These are phyloP conservation scores for Trichosporon inkin DNA, from an alignment of 1,284 basidiomycete species.

Conservation along the genomic window DNA sequence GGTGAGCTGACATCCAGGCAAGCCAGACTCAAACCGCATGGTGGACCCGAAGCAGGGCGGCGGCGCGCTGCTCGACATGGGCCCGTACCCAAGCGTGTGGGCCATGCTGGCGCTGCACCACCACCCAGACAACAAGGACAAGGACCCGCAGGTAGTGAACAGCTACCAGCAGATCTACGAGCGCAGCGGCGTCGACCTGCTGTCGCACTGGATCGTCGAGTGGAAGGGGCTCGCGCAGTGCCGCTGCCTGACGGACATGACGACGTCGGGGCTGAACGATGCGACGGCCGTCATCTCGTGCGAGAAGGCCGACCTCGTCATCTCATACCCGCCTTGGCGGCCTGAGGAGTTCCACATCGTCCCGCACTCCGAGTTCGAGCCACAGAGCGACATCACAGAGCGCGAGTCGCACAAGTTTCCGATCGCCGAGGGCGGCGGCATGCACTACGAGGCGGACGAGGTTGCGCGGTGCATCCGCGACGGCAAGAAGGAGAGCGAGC, in stretches of 20 bases:
- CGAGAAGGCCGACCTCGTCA: conserved; percentile 38
- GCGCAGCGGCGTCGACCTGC: conserved; percentile 73
- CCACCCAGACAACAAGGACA: conserved; percentile 61
- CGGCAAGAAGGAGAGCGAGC: conserved; percentile 66
- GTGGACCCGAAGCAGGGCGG: conserved; percentile 76
- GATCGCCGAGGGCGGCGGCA: conserved; percentile 54
- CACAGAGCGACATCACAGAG: conserved; percentile 37
- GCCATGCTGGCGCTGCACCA: conserved; percentile 75
- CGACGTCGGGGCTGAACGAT: conserved; percentile 24
- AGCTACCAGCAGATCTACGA: conserved; percentile 54
- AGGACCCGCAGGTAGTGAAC: conserved; percentile 53
- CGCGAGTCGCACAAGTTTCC: conserved; percentile 55
- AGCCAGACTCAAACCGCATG: conserved; percentile 59
- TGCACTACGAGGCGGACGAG: conserved; percentile 56
- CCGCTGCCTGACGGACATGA: conserved; percentile 35
- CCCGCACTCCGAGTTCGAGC: conserved; percentile 59
- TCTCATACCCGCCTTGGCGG: conserved; percentile 37
- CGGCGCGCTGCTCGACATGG: conserved; percentile 76
- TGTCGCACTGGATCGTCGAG: conserved; percentile 69
- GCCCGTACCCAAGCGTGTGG: conserved; percentile 80
- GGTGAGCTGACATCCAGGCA: conserved; percentile 17
- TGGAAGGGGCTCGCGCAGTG: conserved; percentile 54
- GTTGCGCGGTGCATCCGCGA: conserved; percentile 73
- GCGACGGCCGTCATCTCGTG: conserved; percentile 36
- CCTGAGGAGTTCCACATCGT: conserved; percentile 32